Percentiles rank a stretch among this genome's conserved stretches.
Evolutionary conservation across 768 basidiomycete genomes (phyloP).

Genomic region (Tulasnella sp.): DNA sequence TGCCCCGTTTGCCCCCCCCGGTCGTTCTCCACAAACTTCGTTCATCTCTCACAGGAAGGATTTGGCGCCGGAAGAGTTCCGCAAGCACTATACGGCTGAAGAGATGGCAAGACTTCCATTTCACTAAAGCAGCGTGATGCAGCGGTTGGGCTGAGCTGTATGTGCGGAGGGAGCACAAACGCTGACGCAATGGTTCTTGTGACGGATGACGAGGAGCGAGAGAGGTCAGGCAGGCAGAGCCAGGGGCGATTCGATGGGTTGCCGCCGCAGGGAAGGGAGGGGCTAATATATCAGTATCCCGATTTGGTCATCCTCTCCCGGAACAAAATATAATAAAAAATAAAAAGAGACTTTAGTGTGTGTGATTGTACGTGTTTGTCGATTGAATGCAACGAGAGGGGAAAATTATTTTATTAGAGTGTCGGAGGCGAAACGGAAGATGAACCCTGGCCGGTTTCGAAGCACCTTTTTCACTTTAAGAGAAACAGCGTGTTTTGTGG

Average conservation of each 20-base stretch:
- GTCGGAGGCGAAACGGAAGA: not conserved
- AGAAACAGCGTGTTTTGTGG: constrained; percentile 8
- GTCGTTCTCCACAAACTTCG: not conserved
- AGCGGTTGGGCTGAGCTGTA: not conserved
- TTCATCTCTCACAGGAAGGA: constrained; percentile 9
- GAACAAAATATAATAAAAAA: too few relatives aligned
- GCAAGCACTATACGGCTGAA: constrained; percentile 23
- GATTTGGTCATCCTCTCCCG: not conserved
- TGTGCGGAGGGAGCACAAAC: not conserved
- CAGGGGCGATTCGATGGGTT: too few relatives aligned
- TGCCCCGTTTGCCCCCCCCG: too few relatives aligned
- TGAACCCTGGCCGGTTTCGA: constrained; percentile 1
- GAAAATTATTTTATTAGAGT: not conserved
- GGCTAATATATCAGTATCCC: constrained; percentile 11
- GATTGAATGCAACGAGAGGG: not conserved
- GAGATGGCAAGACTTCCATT: constrained; percentile 25
- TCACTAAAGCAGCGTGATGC: not conserved
- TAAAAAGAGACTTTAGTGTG: not conserved
- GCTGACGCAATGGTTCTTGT: not conserved
- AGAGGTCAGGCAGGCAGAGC: not conserved
- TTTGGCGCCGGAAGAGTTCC: constrained; percentile 23
- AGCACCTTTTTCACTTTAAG: not conserved
- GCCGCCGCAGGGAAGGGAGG: not conserved
- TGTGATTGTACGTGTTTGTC: not conserved
- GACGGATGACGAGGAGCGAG: not conserved